Percentiles rank a stretch among this genome's conserved stretches.
Evolutionary conservation across 2,329 filamentous ascomycete genomes (phyloP).

Genomic region (Colletotrichum trifolii): DNA sequence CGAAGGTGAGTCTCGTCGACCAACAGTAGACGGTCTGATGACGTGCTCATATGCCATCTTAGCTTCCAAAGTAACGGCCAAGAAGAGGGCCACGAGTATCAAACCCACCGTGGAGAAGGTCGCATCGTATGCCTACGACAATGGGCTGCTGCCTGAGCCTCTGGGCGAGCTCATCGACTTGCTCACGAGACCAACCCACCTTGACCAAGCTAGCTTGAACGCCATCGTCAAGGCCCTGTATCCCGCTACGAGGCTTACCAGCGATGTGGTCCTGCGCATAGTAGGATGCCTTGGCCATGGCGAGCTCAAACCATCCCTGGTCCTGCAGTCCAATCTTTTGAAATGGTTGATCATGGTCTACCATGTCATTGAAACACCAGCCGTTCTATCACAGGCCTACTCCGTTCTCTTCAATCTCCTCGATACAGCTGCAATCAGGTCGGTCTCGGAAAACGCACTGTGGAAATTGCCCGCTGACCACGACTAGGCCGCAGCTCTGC

Average conservation of each 20-base stretch:
- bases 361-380: constrained; percentile 73
- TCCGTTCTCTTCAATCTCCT: constrained; percentile 83
- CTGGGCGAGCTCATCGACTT: constrained; percentile 74
- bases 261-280: constrained; percentile 71
- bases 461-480: constrained; percentile 38
- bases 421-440: constrained; percentile 82
- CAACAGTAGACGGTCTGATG: not conserved
- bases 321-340: constrained; percentile 76
- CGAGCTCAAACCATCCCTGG: constrained; percentile 76
- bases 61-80: constrained; percentile 72
- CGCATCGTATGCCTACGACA: constrained; percentile 71
- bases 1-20: constrained; percentile 31
- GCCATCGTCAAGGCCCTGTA: constrained; percentile 80
- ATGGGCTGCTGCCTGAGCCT: constrained; percentile 71
- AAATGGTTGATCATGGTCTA: constrained; percentile 84
- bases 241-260: constrained; percentile 72
- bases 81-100: constrained; percentile 71
- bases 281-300: constrained; percentile 83
- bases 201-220: constrained; percentile 81
- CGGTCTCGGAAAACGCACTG: constrained; percentile 33
- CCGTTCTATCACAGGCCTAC: constrained; percentile 76
- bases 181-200: constrained; percentile 71
- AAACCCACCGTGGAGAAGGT: constrained; percentile 73
- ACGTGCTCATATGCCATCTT: not conserved
- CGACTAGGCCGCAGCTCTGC: constrained; percentile 68